Conservation (phyloP, 306 rosid species). For the Inga laurina region DNA sequence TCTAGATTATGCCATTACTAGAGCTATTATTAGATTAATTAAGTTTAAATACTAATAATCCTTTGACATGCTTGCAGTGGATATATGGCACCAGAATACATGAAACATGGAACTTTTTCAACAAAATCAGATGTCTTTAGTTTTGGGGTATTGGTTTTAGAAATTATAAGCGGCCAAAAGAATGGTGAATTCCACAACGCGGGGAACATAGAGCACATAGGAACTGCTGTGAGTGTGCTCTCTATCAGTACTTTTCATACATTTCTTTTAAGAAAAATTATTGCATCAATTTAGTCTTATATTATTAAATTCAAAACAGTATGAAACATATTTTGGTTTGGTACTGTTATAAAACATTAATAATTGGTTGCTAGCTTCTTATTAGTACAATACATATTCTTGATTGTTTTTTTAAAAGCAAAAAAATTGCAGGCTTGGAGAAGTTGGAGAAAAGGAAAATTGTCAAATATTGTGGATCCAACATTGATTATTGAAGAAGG, state of each 20-base stretch:
- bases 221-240: not conserved
- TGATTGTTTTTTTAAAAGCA: too few species aligned
- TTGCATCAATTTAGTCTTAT: not conserved
- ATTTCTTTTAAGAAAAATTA: too few species aligned
- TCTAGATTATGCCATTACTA: not conserved
- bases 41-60: not conserved
- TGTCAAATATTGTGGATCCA: not conserved
- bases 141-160: not conserved
- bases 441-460: not conserved
- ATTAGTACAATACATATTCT: too few species aligned
- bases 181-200: not conserved
- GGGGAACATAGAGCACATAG: not conserved
- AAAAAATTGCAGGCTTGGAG: not conserved
- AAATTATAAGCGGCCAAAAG: not conserved
- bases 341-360: too few species aligned
- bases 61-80: not conserved
- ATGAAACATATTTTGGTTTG: too few species aligned
- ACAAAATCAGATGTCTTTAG: not conserved
- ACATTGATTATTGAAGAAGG: not conserved
- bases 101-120: not conserved
- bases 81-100: not conserved
- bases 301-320: too few species aligned
- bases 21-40: not conserved
- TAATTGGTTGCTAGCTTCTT: too few species aligned
- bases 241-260: not conserved